Conservation (phyloP, 129 eudicot genomes). For the Calendula officinalis region DNA sequence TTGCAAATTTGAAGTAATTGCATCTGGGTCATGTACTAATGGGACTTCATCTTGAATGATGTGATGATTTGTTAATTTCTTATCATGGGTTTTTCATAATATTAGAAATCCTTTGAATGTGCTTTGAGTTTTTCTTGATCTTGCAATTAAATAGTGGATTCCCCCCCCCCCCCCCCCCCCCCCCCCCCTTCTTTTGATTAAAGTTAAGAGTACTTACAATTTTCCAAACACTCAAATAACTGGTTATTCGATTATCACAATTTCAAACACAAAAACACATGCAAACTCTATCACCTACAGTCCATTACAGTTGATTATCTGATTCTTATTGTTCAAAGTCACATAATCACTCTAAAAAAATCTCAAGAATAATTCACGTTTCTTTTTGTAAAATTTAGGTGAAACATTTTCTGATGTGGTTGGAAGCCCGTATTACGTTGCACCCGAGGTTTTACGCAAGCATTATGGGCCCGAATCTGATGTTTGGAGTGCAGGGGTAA, state of each 20-base stretch:
- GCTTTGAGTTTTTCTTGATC: no score
- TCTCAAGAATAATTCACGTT: conserved; percentile 1
- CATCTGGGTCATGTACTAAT: conserved; percentile 10
- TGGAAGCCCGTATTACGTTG: conserved; percentile 96
- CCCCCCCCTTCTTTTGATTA: no score
- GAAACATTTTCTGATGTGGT: conserved; percentile 82
- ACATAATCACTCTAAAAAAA: neutral
- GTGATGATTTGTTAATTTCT: neutral
- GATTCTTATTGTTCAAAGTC: neutral
- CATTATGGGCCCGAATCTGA: conserved; percentile 94
- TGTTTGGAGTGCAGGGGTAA: conserved; percentile 98
- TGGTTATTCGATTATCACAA: no score
- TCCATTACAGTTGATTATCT: neutral
- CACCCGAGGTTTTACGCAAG: conserved; percentile 89
- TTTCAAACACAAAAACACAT: neutral
- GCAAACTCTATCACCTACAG: neutral
- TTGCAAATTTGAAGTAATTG: conserved; percentile 13
- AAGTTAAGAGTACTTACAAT: no score
- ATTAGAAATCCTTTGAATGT: neutral
- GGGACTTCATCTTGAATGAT: conserved; percentile 2
- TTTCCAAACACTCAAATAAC: no score
- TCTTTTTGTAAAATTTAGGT: conserved; percentile 38
- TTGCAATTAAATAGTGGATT: no score
- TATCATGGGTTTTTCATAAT: no score
- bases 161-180: no score